Base-by-base conservation (phyloP, 306 rosid species). In the Ammopiptanthus mongolicus region DNA sequence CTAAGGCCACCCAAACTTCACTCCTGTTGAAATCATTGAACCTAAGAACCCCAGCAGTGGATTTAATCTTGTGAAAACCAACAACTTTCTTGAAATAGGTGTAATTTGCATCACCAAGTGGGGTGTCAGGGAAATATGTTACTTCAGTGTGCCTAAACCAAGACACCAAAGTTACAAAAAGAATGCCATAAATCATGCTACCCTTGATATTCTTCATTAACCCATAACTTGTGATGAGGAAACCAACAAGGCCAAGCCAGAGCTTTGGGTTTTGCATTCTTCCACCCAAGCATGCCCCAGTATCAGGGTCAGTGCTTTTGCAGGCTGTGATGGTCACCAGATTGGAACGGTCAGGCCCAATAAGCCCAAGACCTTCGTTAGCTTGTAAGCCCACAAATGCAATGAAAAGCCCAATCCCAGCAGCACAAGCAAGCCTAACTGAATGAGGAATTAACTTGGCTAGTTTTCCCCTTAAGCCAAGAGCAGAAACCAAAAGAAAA, bases 391-490 rank as follows among this genome's bases (percentile, higher is more conserved):
- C 99, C 81, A 92, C 96, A 37, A 95, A 92, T 5, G 99, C 98
- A 47, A 95, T 92, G 46, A 95, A 95, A 57, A 95, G 93, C 71
- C 99, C 99, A 19, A 95, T 95, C 0, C 99, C 99, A 0, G 92
- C 98, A 0, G 92, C 96, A 13, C 77, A 87, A 29, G 93, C 97
- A 10, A 90, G 89, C 75, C 99, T 84, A 56, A 95, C 80, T 0
- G 91, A 74, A 0, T 73, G 74, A 3, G 99, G 99, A 0, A 95
- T 85, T 59, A 92, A 77, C 78, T 84, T 90, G 13, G 97, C 97
- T 6, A 95, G 90, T 84, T 85, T 92, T 14, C 91, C 83, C 0
- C 98, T 77, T n/a, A 95, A 71, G 21, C 99, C 99, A 42, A 95
- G 41, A 5, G 87, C 98, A 6, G 99, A 89, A 10, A 77, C 65